Evolutionary conservation across 2,329 filamentous ascomycete genomes (phyloP).

Genomic region (Ceratocystis huliohia): DNA sequence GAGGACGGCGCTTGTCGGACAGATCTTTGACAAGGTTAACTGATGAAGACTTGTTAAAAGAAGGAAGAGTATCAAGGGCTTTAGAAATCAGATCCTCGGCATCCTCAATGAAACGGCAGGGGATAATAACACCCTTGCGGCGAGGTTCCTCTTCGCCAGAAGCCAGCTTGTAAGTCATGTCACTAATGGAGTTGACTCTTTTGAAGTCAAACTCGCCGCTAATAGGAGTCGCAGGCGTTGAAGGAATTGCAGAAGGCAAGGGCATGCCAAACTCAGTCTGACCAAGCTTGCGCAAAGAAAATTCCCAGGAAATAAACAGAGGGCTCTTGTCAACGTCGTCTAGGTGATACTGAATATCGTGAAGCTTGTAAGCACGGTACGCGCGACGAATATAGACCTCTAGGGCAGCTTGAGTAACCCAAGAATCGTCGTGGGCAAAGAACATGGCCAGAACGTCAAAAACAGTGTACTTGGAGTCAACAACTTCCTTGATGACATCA

Average conservation of each 20-base stretch:
- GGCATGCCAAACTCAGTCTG: slow-evolving; percentile 81
- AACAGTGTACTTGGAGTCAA: slow-evolving; percentile 97
- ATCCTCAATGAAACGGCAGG: slow-evolving; percentile 87
- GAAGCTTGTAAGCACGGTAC: slow-evolving; percentile 89
- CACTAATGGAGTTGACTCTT: slow-evolving; percentile 86
- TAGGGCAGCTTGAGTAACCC: slow-evolving; percentile 83
- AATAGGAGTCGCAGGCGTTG: slow-evolving; percentile 62
- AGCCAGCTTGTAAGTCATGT: slow-evolving; percentile 72
- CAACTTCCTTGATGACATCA: slow-evolving; percentile 88
- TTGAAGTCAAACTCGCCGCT: slow-evolving; percentile 53
- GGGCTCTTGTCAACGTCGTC: slow-evolving; percentile 55
- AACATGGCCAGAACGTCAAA: slow-evolving; percentile 92
- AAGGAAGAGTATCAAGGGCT: slow-evolving; percentile 72
- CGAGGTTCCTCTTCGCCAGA: slow-evolving; percentile 58
- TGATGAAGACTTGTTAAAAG: slow-evolving; percentile 39
- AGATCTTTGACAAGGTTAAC: slow-evolving; percentile 55
- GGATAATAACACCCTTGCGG: slow-evolving; percentile 87
- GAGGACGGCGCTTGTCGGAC: slow-evolving; percentile 55
- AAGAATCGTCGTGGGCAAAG: slow-evolving; percentile 87
- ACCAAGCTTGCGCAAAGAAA: slow-evolving; percentile 83
- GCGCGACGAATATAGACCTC: slow-evolving; percentile 94
- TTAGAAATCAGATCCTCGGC: slow-evolving; percentile 74
- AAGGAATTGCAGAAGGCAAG: slow-evolving; percentile 65
- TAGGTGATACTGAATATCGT: slow-evolving; percentile 79
- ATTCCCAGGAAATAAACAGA: slow-evolving; percentile 87